phyloP scores from a whole-genome alignment of 2,329 filamentous ascomycete species.

The Talaromyces sp. region DNA sequence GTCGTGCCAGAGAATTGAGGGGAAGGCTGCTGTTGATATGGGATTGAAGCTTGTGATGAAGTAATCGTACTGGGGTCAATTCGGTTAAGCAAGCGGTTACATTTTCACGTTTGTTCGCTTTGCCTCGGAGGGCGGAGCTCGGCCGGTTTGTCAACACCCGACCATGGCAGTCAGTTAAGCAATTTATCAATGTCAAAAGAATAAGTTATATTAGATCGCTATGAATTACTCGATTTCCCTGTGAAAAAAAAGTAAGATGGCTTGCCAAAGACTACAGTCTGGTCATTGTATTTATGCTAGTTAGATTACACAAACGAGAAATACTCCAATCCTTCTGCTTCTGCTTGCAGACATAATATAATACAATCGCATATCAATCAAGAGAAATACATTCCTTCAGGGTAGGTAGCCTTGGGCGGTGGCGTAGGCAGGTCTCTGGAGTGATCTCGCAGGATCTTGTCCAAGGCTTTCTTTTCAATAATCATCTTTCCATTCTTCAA shows the following conservation, averaged over 20 bases:
- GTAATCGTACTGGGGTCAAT: not conserved
- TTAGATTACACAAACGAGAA: not conserved
- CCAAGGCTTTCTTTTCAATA: slow-evolving; percentile 77
- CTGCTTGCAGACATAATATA: slow-evolving; percentile 3
- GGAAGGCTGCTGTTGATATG: slow-evolving; percentile 12
- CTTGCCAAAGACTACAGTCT: not conserved
- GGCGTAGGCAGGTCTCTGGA: slow-evolving; percentile 39
- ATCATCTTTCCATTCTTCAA: slow-evolving; percentile 80
- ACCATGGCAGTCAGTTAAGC: not conserved
- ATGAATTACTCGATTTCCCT: not conserved
- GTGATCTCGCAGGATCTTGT: slow-evolving; percentile 69
- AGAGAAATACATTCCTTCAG: slow-evolving; percentile 14
- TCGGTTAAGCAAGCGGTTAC: slow-evolving; percentile 7
- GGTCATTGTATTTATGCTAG: slow-evolving; percentile 3
- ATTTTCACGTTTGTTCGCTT: slow-evolving; percentile 13
- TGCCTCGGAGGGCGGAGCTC: slow-evolving; percentile 5
- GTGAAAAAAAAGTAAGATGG: not conserved
- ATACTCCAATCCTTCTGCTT: slow-evolving; percentile 1
- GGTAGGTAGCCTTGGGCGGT: slow-evolving; percentile 31
- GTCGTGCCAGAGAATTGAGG: slow-evolving; percentile 5
- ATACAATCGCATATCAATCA: slow-evolving; percentile 13
- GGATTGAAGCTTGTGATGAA: slow-evolving; percentile 2
- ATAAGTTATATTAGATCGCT: not conserved
- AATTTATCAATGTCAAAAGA: not conserved
- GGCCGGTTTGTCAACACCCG: not conserved